These are phyloP conservation scores for Groenewaldozyma salmanticensis DNA, from an alignment of 805 yeast species.

Conservation along the genomic window DNA sequence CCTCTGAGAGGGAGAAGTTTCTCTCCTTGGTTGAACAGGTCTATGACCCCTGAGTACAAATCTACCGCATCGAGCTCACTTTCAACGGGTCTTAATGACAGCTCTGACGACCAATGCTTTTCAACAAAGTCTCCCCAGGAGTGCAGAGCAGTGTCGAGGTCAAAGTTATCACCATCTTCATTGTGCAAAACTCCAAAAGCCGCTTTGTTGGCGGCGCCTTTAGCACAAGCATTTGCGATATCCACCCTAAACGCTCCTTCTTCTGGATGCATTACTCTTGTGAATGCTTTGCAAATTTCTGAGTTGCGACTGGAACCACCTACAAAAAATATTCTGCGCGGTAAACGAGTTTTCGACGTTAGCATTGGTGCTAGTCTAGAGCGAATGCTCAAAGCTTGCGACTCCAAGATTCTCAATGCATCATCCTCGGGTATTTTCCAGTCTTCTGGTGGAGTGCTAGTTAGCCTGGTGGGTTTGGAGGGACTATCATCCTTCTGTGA, in stretches of 20 bases:
- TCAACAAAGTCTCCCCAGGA: not conserved
- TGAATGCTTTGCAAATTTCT: conserved; percentile 59
- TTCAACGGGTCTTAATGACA: not conserved
- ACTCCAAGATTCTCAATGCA: conserved; percentile 69
- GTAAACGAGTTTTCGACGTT: conserved; percentile 36
- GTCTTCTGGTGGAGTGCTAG: not conserved
- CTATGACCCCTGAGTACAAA: not conserved
- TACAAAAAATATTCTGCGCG: conserved; percentile 66
- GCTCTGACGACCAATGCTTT: not conserved
- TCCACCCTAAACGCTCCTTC: conserved; percentile 63
- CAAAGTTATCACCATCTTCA: not conserved
- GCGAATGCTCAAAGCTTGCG: conserved; percentile 80
- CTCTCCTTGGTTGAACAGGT: conserved; percentile 3
- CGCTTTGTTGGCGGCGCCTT: conserved; percentile 85
- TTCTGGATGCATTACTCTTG: conserved; percentile 57
- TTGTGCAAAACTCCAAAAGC: conserved; percentile 28
- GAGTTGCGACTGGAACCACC: conserved; percentile 79
- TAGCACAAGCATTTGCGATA: conserved; percentile 82
- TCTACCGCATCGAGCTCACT: not conserved
- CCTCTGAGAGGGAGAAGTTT: not conserved
- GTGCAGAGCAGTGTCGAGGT: not conserved
- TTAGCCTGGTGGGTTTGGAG: not conserved
- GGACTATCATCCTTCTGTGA: not conserved
- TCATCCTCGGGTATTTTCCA: conserved; percentile 40
- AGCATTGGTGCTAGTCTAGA: conserved; percentile 72